phyloP scores from a whole-genome alignment of 306 rosid genomes.

The Canavalia ensiformis region DNA sequence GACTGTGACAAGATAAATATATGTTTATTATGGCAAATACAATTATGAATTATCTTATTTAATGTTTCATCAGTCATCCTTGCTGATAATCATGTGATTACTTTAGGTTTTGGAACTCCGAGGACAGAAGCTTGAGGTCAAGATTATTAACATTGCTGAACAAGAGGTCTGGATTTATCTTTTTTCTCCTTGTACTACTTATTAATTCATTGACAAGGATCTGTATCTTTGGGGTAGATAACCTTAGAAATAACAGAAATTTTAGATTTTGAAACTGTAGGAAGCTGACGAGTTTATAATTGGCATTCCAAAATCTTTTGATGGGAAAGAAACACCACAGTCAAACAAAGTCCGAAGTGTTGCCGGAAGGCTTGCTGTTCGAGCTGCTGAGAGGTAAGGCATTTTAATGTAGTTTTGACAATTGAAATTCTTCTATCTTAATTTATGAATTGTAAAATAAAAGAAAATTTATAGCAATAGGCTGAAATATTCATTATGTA shows the following conservation, averaged over 20 bases:
- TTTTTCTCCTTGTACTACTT: neutral
- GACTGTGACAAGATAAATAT: constrained; percentile 5
- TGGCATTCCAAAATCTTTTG: constrained; percentile 84
- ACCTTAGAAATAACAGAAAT: neutral
- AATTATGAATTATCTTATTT: constrained; percentile 6
- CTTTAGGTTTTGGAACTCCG: constrained; percentile 83
- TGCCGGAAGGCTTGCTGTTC: constrained; percentile 82
- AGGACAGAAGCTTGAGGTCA: constrained; percentile 84
- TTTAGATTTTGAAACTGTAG: constrained; percentile 50
- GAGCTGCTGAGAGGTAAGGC: constrained; percentile 83
- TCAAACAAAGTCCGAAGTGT: constrained; percentile 85
- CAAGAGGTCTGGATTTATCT: constrained; percentile 55
- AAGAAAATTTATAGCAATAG: neutral
- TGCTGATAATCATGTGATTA: constrained; percentile 41
- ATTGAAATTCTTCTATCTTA: constrained; percentile 10
- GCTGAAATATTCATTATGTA: constrained; percentile 27
- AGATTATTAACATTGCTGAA: constrained; percentile 78
- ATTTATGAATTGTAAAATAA: constrained; percentile 22
- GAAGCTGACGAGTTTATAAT: constrained; percentile 92
- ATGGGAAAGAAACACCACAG: constrained; percentile 88
- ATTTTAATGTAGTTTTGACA: neutral
- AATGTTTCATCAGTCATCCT: constrained; percentile 14
- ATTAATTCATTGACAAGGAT: constrained; percentile 5
- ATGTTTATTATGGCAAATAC: neutral
- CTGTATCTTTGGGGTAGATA: neutral